Evolutionary conservation across 2,329 filamentous ascomycete species (phyloP).

Genomic region (Coccinonectria pachysandricola): DNA sequence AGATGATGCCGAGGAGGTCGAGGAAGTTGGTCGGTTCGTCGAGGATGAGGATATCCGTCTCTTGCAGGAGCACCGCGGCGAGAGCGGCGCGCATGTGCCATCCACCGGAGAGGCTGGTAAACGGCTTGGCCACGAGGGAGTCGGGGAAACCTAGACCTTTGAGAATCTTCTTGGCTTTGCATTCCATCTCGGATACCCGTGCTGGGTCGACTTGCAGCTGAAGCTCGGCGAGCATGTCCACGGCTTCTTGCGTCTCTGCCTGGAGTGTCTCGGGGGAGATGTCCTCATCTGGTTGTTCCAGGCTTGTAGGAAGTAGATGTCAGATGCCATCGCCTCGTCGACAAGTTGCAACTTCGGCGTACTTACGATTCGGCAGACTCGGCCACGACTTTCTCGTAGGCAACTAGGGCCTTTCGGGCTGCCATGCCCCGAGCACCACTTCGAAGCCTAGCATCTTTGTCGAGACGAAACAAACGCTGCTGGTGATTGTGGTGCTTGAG

Average conservation of each 20-base stretch:
- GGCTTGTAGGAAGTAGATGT: constrained; percentile 17
- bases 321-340: neutral
- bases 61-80: constrained; percentile 57
- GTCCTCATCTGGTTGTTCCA: constrained; percentile 42
- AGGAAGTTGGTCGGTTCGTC: constrained; percentile 86
- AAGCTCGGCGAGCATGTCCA: constrained; percentile 58
- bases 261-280: constrained; percentile 48
- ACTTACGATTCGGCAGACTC: constrained; percentile 43
- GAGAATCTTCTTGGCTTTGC: constrained; percentile 55
- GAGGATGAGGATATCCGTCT: constrained; percentile 67
- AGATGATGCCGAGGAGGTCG: constrained; percentile 73
- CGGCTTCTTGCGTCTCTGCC: constrained; percentile 57
- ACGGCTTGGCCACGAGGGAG: constrained; percentile 44
- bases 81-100: constrained; percentile 63
- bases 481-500: constrained; percentile 53
- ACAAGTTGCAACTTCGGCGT: neutral
- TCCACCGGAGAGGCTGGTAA: constrained; percentile 63
- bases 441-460: constrained; percentile 62
- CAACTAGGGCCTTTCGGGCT: constrained; percentile 63
- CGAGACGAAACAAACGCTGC: constrained; percentile 54
- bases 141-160: constrained; percentile 63
- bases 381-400: constrained; percentile 56
- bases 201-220: constrained; percentile 58
- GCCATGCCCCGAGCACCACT: constrained; percentile 67
- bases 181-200: constrained; percentile 53